These are phyloP conservation scores for Astragalus membranaceus DNA, from an alignment of 306 rosid genomes.

Conservation along the genomic window DNA sequence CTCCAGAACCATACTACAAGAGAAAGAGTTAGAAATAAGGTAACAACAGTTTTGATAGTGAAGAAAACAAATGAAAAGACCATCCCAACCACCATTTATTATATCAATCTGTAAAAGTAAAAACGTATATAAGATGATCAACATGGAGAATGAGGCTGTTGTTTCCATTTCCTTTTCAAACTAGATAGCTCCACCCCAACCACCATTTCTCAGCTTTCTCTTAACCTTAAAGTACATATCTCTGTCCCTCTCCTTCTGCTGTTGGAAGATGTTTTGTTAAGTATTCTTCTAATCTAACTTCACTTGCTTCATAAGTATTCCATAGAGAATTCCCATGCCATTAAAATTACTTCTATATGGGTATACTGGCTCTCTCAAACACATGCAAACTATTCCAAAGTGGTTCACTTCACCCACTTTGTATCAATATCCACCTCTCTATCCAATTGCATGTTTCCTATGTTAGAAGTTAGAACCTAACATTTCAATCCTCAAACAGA, in stretches of 20 bases:
- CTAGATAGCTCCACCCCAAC: constrained; percentile 21
- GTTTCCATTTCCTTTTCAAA: constrained; percentile 67
- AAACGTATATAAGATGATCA: constrained; percentile 9
- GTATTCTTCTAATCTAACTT: constrained; percentile 45
- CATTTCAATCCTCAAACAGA: constrained; percentile 21
- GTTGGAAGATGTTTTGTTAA: constrained; percentile 48
- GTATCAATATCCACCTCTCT: background rate
- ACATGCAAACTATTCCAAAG: constrained; percentile 6
- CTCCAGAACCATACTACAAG: background rate
- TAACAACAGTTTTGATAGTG: background rate
- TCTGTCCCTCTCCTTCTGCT: constrained; percentile 32
- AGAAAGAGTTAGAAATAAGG: constrained; percentile 22
- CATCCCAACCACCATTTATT: constrained; percentile 44
- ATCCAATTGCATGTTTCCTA: constrained; percentile 21
- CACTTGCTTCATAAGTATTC: constrained; percentile 55
- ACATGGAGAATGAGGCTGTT: constrained; percentile 4
- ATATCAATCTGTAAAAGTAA: constrained; percentile 11
- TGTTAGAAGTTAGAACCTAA: constrained; percentile 21
- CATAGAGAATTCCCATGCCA: constrained; percentile 23
- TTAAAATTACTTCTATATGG: constrained; percentile 28
- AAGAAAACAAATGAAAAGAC: constrained; percentile 42
- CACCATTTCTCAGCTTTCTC: constrained; percentile 34
- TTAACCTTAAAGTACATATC: constrained; percentile 71
- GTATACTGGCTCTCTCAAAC: constrained; percentile 16
- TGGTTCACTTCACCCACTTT: background rate